Evolutionary conservation across 805 yeast species (phyloP), one percentile per base, ranked within the genome.

Genomic region (Wickerhamiella allomyrinae): DNA sequence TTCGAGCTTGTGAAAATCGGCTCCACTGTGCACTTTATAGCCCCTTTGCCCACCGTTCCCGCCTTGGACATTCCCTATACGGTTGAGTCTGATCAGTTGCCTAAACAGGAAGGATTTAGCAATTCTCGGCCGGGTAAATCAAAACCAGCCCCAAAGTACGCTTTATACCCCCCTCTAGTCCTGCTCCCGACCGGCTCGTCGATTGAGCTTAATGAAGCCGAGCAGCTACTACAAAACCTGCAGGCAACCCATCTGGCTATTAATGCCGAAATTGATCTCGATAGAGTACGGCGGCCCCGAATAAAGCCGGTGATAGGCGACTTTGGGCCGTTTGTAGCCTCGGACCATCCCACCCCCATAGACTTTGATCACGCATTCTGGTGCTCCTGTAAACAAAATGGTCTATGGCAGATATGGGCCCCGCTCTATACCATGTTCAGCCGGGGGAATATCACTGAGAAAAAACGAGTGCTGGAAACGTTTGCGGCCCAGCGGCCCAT

Each of bases 381-480:
- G 94, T 80, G 86, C 50, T 58, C 67, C 9, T 68, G 68, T 1
- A 60, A 66, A 2, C 95, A 84, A 52, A 82, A 85, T 56, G 86
- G 85, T 2, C 74, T 84, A 3, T 63, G 57, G 47, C 95, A 84
- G 53, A 68, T 71, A 8, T 84, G 95, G 95, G 83, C 89, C 5
- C 95, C 95, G 2, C 57, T 69, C 42, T 78, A 74, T 53, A 82
- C 94, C 2, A 84, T 84, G 95, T 85, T 85, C 56, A 77, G 87
- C 39, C 60, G 95, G 15, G 95, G 95, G 1, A 84, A 84, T 56
- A 73, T 85, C 51, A 79, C 79, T 48, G 95, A 84, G 54, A 84
- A 84, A 57, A 69, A 74, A 11, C 59, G 95, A 17, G 67, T 84
- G 0, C 54, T 82, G 33, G 56, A 57, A 0, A 31, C 31, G 3